Percentiles rank a stretch among this genome's conserved stretches.
phyloP scores from a whole-genome alignment of 768 basidiomycete species.

The Boletus tylopilopsis region DNA sequence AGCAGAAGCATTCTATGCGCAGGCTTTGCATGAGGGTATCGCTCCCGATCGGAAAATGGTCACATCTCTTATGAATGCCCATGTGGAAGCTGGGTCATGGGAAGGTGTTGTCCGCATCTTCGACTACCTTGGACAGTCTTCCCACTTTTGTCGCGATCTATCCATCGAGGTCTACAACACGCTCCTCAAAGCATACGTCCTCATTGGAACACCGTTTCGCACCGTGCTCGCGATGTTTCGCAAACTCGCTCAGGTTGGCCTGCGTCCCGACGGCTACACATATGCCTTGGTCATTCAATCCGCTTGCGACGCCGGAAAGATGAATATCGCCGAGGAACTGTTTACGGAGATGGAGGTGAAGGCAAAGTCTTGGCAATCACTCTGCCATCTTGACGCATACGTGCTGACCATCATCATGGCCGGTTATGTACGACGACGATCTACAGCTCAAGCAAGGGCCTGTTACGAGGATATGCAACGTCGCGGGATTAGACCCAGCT shows the following conservation, averaged over 20 bases:
- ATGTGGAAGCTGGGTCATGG: constrained; percentile 82
- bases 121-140: constrained; percentile 48
- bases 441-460: constrained; percentile 52
- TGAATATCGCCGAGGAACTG: constrained; percentile 63
- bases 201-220: constrained; percentile 72
- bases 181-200: constrained; percentile 79
- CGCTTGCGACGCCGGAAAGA: constrained; percentile 67
- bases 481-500: constrained; percentile 61
- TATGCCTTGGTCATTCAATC: constrained; percentile 78
- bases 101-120: constrained; percentile 66
- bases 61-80: constrained; percentile 73
- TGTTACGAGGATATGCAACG: constrained; percentile 70
- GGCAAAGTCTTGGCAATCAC: constrained; percentile 31
- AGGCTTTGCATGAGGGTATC: constrained; percentile 58
- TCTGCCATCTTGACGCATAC: constrained; percentile 49
- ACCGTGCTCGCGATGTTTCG: constrained; percentile 61
- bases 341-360: constrained; percentile 63
- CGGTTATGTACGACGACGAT: constrained; percentile 58
- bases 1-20: constrained; percentile 64
- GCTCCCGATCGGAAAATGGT: constrained; percentile 63
- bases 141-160: constrained; percentile 36
- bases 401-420: constrained; percentile 73
- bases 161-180: constrained; percentile 69
- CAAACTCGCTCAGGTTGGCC: constrained; percentile 43
- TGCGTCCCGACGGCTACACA: constrained; percentile 58